phyloP scores from a whole-genome alignment of 2,329 filamentous ascomycete species.

The Peltaster fructicola region DNA sequence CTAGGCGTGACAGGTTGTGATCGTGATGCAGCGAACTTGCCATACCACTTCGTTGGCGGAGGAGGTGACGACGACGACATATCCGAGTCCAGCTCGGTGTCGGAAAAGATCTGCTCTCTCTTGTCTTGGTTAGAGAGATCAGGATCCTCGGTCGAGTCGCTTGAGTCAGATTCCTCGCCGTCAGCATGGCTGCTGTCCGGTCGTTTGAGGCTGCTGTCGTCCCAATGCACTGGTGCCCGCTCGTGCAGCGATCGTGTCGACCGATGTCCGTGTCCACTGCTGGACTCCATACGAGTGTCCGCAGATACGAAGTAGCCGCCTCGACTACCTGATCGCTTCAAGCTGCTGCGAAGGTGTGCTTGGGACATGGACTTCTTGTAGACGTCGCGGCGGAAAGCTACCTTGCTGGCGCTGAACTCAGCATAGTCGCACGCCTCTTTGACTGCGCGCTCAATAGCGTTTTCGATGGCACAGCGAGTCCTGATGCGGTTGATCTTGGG shows the following conservation, averaged over 20 bases:
- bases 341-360: background rate
- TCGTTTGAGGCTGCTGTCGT: too few species aligned
- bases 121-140: slow-evolving; percentile 1
- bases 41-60: slow-evolving; percentile 17
- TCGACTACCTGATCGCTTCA: background rate
- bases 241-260: background rate
- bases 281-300: background rate
- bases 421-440: slow-evolving; percentile 49
- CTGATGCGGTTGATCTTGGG: slow-evolving; percentile 70
- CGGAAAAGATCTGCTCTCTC: slow-evolving; percentile 2
- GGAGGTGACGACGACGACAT: slow-evolving; percentile 6
- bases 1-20: slow-evolving; percentile 16
- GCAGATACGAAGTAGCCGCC: too few species aligned
- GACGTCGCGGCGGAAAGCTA: slow-evolving; percentile 37
- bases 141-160: background rate
- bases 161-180: background rate
- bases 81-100: slow-evolving; percentile 1
- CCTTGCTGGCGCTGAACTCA: slow-evolving; percentile 49
- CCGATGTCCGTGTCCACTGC: background rate
- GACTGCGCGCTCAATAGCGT: slow-evolving; percentile 63
- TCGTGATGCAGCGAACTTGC: slow-evolving; percentile 9
- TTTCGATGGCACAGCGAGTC: slow-evolving; percentile 75
- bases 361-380: background rate
- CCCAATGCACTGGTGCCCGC: background rate
- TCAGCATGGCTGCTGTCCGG: too few species aligned